Base-by-base conservation (phyloP, 768 basidiomycete genomes). In the Hysterangium stoloniferum region DNA sequence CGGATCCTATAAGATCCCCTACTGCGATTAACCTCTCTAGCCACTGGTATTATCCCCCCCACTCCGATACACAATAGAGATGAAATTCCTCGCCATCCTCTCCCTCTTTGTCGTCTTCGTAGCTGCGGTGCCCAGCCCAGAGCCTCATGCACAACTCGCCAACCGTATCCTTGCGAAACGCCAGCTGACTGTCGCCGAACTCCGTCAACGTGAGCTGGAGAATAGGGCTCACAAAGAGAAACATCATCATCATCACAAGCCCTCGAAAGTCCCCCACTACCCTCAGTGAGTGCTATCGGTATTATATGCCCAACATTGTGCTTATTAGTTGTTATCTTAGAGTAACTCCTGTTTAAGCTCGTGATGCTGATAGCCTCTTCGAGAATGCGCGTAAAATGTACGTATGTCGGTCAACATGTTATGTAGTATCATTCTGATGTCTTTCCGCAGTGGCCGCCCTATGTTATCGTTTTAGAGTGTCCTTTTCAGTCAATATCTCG, bases 101-200 rank as follows among this genome's bases (percentile, higher is more conserved):
- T 40, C 62, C 37, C 52, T 62, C 44, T 51, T 62, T 41, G 54
- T 57, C 35, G 36, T 61, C 34, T 54, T 56, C 33, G 55, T 51
- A 24, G 37, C 57, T 31, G 56, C 61, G 15, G 58, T 55, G 32
- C 58, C 62, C 22, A 27, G 34, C 19, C 43, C 43, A 27, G 61
- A 53, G 52, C 40, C 58, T 31, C 58, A 57, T 54, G 61, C 64
- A 40, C 59, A 59, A 20, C 60, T 42, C 11, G 51, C 33, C 32
- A 45, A 34, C 17, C 12, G 28, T 17, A 31, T 22, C 2, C 4
- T 45, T 15, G 44, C 44, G 2, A 33, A 29, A 11, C 29, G 44
- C 15, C 44, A 45, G 29, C 25, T 45, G n/a, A 45, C 44, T 4
- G 44, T 45, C 44, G 27, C 25, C 8, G 44, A 45, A 6, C 44